These are phyloP conservation scores for Salix koriyanagi DNA, from an alignment of 345 rosid genomes.

Conservation along the genomic window DNA sequence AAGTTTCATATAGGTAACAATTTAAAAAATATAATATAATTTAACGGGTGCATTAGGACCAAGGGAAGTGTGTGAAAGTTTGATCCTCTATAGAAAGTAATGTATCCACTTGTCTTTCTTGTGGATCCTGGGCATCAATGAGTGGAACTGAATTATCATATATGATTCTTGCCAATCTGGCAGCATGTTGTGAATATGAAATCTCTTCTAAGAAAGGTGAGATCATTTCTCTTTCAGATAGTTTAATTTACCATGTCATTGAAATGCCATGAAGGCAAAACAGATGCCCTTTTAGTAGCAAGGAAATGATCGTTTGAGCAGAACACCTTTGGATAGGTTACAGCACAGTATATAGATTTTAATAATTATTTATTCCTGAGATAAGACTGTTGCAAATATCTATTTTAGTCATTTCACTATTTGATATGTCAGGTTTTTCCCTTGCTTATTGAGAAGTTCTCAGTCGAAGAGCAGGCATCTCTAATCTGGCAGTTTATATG, in stretches of 20 bases:
- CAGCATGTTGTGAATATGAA: not conserved
- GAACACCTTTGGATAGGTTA: not conserved
- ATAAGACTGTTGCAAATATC: not conserved
- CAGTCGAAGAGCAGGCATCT: constrained; percentile 60
- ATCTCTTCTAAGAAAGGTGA: not conserved
- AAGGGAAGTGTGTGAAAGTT: too few relatives aligned
- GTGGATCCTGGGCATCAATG: too few relatives aligned
- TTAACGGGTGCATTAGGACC: too few relatives aligned
- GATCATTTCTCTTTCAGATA: not conserved
- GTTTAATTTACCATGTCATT: not conserved
- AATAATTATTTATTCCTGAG: too few relatives aligned
- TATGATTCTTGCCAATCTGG: too few relatives aligned
- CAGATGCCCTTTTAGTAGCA: not conserved
- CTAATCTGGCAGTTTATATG: constrained; percentile 67
- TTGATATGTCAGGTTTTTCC: constrained; percentile 51
- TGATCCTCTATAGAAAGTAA: too few relatives aligned
- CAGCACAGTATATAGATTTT: not conserved
- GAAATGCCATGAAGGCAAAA: not conserved
- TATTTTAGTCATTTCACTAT: constrained; percentile 7
- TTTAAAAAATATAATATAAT: too few relatives aligned
- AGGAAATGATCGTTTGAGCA: not conserved
- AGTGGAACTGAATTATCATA: too few relatives aligned
- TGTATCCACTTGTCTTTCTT: too few relatives aligned
- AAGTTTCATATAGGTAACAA: too few relatives aligned
- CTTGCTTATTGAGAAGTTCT: constrained; percentile 55